A percentile compares a stretch with the other conserved stretches of the same genome.
Conservation (phyloP, 805 yeast species). For the Metschnikowia santaceciliae region DNA sequence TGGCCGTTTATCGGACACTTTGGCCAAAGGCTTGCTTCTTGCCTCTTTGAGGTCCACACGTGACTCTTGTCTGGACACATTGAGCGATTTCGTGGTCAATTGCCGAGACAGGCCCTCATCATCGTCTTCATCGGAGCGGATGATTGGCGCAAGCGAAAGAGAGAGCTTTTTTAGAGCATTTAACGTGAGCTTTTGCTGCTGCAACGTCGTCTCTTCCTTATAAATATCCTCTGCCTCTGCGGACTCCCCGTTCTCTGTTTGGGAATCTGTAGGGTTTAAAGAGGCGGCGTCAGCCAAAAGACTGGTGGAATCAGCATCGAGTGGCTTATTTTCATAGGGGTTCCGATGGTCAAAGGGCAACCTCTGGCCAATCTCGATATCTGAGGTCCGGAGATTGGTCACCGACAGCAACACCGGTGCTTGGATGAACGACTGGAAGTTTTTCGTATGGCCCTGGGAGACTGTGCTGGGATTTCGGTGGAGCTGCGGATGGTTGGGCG, state of each 20-base stretch:
- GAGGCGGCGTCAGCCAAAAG: neutral
- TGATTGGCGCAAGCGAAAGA: slow-evolving; percentile 38
- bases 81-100: slow-evolving; percentile 12
- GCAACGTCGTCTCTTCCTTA: slow-evolving; percentile 34
- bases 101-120: slow-evolving; percentile 12
- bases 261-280: neutral
- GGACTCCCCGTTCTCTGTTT: neutral
- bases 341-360: slow-evolving; percentile 32
- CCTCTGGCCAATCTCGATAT: slow-evolving; percentile 39
- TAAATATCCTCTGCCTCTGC: slow-evolving; percentile 24
- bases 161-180: slow-evolving; percentile 42
- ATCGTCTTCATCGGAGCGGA: slow-evolving; percentile 24
- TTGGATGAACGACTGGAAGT: slow-evolving; percentile 44
- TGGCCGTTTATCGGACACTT: slow-evolving; percentile 3
- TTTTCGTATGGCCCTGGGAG: slow-evolving; percentile 19
- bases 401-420: slow-evolving; percentile 42
- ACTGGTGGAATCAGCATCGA: neutral
- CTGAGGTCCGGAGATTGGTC: slow-evolving; percentile 27
- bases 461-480: slow-evolving; percentile 14
- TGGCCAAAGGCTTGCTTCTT: neutral
- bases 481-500: slow-evolving; percentile 12
- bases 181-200: slow-evolving; percentile 40
- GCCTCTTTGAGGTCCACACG: neutral
- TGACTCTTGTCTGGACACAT: slow-evolving; percentile 5
- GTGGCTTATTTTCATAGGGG: slow-evolving; percentile 1